Evolutionary conservation across 2,329 filamentous ascomycete species (phyloP).

Genomic region (Tolypocladium sp.): DNA sequence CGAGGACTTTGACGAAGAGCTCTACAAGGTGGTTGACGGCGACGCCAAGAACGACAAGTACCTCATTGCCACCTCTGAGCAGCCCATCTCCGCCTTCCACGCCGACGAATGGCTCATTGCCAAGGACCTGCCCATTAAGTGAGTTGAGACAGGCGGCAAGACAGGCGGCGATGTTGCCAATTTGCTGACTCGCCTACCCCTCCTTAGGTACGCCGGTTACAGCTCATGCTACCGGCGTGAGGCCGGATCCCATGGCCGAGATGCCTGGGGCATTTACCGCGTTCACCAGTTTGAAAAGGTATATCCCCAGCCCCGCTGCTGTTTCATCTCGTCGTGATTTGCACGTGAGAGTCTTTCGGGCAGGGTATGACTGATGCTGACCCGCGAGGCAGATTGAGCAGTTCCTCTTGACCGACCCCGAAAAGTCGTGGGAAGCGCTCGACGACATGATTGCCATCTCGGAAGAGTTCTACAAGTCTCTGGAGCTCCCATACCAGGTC

Average conservation of each 20-base stretch:
- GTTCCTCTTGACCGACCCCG: conserved; percentile 73
- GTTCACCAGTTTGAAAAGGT: conserved; percentile 97
- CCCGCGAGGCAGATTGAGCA: conserved; percentile 49
- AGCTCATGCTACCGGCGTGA: conserved; percentile 95
- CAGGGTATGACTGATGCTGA: neutral
- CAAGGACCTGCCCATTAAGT: conserved; percentile 82
- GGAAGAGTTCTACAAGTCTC: conserved; percentile 89
- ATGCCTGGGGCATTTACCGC: conserved; percentile 97
- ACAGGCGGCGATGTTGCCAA: neutral
- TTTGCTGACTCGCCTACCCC: neutral
- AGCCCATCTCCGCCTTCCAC: conserved; percentile 88
- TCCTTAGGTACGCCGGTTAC: conserved; percentile 75
- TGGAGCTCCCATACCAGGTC: conserved; percentile 83
- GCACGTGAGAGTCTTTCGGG: neutral
- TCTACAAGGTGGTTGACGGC: conserved; percentile 91
- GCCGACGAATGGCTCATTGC: conserved; percentile 86
- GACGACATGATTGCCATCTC: conserved; percentile 86
- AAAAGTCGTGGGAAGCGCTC: conserved; percentile 88
- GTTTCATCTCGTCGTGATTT: neutral
- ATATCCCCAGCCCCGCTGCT: neutral
- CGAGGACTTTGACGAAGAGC: conserved; percentile 92
- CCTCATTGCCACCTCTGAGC: conserved; percentile 73
- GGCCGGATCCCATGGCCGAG: conserved; percentile 74
- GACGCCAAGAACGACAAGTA: conserved; percentile 85
- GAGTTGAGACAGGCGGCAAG: conserved; percentile 3